Conservation (phyloP, 2,329 filamentous ascomycete genomes). For the Colletotrichum camelliae region DNA sequence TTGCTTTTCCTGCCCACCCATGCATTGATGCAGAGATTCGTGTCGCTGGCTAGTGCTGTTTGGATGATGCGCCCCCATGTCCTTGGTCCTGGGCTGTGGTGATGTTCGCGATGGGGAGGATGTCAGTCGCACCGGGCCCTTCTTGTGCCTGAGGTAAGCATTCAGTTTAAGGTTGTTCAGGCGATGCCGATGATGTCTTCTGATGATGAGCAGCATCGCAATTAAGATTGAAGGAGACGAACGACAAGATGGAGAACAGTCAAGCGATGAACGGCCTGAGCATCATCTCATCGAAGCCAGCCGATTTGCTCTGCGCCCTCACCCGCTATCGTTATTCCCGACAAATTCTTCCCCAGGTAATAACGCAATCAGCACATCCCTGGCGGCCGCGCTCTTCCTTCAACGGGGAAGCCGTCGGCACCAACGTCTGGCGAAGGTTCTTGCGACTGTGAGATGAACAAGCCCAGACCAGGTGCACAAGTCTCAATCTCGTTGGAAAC, state of each 20-base stretch:
- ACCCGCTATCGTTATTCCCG: neutral
- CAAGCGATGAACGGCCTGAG: neutral
- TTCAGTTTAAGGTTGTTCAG: neutral
- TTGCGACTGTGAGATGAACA: neutral
- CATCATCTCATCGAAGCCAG: neutral
- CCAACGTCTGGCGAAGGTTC: neutral
- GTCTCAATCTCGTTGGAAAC: conserved; percentile 13
- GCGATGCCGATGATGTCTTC: neutral
- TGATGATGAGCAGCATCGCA: neutral
- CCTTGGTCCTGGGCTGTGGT: neutral
- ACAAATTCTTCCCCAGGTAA: neutral
- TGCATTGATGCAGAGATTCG: conserved; percentile 5
- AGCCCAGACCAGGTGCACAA: neutral
- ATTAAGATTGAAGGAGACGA: conserved; percentile 9
- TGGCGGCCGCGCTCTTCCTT: neutral
- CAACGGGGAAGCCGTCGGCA: neutral
- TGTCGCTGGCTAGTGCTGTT: neutral
- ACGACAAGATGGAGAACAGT: neutral
- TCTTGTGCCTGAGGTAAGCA: neutral
- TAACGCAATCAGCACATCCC: neutral
- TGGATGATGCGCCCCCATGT: conserved; percentile 1
- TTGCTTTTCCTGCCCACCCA: neutral
- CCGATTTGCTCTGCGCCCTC: neutral
- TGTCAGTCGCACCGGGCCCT: neutral
- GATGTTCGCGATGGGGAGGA: neutral